Evolutionary conservation across 192 early-diverging fungal species (phyloP), one percentile per base, ranked within the genome.

Genomic region (Linnemannia schmuckeri): DNA sequence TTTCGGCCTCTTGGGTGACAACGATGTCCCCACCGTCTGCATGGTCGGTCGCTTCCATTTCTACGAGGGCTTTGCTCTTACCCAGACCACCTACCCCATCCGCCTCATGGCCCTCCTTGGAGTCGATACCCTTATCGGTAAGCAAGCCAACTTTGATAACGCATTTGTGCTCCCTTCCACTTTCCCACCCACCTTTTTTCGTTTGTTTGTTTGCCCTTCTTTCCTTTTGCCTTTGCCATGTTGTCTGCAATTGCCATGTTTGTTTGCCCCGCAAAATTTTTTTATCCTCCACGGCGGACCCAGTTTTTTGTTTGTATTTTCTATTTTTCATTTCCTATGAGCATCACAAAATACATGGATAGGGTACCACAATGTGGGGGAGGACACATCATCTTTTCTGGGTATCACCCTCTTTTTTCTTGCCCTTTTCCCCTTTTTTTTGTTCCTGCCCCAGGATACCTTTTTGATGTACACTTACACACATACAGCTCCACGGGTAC

Each of bases 31-130:
- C 38, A 93, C 93, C 6, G 95, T 97, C 46, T 95, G 94, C 87
- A 96, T 97, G 91, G 95, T 96, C 15, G 97, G 97, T n/a, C 91
- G 97, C 37, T 96, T 94, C 90, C 97, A 98, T 85, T 94, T 92
- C 68, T 98, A 98, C 84, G 97, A 98, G 85, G 97, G 97, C 18
- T 95, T 97, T 83, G 91, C 93, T 20, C 89, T 96, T 73, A 89
- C 94, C 72, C 93, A 96, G 63, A 94, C 94, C 22, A 96, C 96
- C 12, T 95, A 97, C 46, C 97, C 97, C 27, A 90, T 99, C 33
- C 95, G 97, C 47, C 93, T 99, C 37, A 94, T 99, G 90, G 87
- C 93, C 49, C 91, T 97, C 42, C 83, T 99, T 7, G 97, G 97
- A 24, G 94, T 95, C 20, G 80, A 95, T 76, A 93, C 92, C 12